A percentile compares a stretch with the other conserved stretches of the same genome.
Evolutionary conservation across 2,329 filamentous ascomycete genomes (phyloP).

Genomic region (Xylogone sp.): DNA sequence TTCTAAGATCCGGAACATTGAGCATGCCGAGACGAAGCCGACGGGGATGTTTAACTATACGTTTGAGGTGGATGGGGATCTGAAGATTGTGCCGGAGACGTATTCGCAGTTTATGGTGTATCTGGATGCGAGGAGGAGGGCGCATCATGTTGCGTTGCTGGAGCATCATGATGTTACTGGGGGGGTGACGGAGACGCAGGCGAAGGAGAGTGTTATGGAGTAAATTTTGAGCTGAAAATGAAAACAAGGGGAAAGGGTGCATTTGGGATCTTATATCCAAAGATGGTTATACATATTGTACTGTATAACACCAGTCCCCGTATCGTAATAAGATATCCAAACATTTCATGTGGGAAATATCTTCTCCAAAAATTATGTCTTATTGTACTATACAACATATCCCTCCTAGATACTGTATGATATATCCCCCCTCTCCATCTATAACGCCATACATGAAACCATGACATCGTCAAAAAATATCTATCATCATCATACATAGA

Average conservation of each 20-base stretch:
- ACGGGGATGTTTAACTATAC: slow-evolving; percentile 73
- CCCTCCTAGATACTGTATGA: no score
- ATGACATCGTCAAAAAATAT: no score
- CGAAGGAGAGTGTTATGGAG: slow-evolving; percentile 12
- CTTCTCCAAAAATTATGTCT: no score
- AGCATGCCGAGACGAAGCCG: slow-evolving; percentile 63
- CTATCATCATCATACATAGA: no score
- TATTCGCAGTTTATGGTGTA: slow-evolving; percentile 35
- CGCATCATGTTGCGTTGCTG: slow-evolving; percentile 10
- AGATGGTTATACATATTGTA: no score
- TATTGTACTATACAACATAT: no score
- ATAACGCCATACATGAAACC: no score
- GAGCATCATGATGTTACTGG: background rate
- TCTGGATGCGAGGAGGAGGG: slow-evolving; percentile 33
- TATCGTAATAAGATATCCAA: no score
- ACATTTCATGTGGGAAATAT: no score
- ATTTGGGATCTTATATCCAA: background rate
- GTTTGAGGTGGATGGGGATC: slow-evolving; percentile 60
- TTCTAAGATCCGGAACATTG: slow-evolving; percentile 64
- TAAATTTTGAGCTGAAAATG: background rate
- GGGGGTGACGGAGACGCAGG: background rate
- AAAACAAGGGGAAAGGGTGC: background rate
- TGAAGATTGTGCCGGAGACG: slow-evolving; percentile 58
- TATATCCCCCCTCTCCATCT: no score
- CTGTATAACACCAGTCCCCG: no score